Evolutionary conservation across 441 rosid genomes (phyloP), one percentile per base, ranked within the genome.

Genomic region (Oxalis stricta): DNA sequence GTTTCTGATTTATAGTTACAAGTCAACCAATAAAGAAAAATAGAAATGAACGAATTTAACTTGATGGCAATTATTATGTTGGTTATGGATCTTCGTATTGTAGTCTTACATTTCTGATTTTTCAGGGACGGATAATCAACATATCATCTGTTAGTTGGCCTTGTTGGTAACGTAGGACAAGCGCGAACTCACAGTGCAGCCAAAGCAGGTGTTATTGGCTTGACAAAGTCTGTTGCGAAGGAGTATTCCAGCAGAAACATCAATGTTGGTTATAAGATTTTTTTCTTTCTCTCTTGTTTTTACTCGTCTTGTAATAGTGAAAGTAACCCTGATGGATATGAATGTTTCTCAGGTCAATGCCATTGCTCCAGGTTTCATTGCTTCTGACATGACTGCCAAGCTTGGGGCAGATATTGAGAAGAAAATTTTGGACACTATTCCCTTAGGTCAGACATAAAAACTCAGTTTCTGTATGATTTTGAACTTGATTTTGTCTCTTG

Each of bases 101-200:
- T n/a, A 38, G 35, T 33, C 16, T 16, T 49, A 26, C 52, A 17
- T 46, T 11, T 38, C 15, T 34, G 30, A 41, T 40, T 53, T 38
- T 68, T 44, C 61, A 85, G 93, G 98, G 98, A 61, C 78, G 82
- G 63, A 68, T 85, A 46, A 53, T 85, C 55, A 89, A 89, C 35
- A 76, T 82, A 46, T 72, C 89, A 5, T 85, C 94, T 24, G 92
- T 85, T n/a, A 32, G 92, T 81, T 50, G 96, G 98, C 57, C 70
- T 89, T 60, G 74, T 85, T 56, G 96, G 92, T 52, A 89, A 89
- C 12, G 50, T 38, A 10, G 97, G 97, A 28, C 98, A 89, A 77
- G 95, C 94, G n/a, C n/a, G n/a, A 59, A 84, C 84, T 70, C 84
- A 83, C 54, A 81, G 84, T 60, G 98, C 94, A 17, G 89, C 94